These are phyloP conservation scores for Pseudogymnoascus sp. DNA, from an alignment of 2,329 filamentous ascomycete genomes.

Conservation along the genomic window DNA sequence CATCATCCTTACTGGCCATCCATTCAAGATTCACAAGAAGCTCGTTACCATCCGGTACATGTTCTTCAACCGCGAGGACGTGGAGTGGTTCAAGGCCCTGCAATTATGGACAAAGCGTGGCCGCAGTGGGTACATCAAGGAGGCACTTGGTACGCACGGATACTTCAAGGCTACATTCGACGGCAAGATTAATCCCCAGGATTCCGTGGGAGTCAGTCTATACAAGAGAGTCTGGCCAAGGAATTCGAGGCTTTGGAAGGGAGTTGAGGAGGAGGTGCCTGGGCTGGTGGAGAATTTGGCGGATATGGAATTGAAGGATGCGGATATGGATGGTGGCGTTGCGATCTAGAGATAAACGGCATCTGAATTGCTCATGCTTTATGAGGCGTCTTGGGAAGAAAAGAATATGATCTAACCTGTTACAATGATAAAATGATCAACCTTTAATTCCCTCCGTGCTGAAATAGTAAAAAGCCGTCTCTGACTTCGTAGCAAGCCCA, in stretches of 20 bases:
- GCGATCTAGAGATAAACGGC: slow-evolving; percentile 6
- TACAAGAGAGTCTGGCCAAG: slow-evolving; percentile 83
- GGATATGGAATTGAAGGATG: slow-evolving; percentile 18
- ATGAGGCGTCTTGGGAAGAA: slow-evolving; percentile 5
- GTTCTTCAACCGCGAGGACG: slow-evolving; percentile 97
- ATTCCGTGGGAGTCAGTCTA: slow-evolving; percentile 82
- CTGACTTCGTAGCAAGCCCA: not conserved
- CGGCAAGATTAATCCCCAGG: slow-evolving; percentile 88
- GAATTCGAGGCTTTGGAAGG: slow-evolving; percentile 38
- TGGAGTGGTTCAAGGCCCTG: slow-evolving; percentile 95
- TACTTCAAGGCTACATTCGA: slow-evolving; percentile 99
- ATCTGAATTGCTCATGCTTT: not conserved
- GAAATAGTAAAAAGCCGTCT: not conserved
- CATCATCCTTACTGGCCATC: slow-evolving; percentile 87
- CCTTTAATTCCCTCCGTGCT: too few species aligned
- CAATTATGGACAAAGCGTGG: slow-evolving; percentile 91
- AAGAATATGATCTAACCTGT: slow-evolving; percentile 5
- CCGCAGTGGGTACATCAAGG: slow-evolving; percentile 84
- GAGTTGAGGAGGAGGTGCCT: slow-evolving; percentile 9
- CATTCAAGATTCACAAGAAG: slow-evolving; percentile 98
- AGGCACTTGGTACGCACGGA: slow-evolving; percentile 90
- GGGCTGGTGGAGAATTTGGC: slow-evolving; percentile 22
- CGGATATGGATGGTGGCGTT: slow-evolving; percentile 1
- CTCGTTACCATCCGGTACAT: slow-evolving; percentile 97
- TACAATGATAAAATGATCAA: slow-evolving; percentile 3